Base-by-base conservation (phyloP, 1,284 basidiomycete genomes). In the Cronartium ribicola region DNA sequence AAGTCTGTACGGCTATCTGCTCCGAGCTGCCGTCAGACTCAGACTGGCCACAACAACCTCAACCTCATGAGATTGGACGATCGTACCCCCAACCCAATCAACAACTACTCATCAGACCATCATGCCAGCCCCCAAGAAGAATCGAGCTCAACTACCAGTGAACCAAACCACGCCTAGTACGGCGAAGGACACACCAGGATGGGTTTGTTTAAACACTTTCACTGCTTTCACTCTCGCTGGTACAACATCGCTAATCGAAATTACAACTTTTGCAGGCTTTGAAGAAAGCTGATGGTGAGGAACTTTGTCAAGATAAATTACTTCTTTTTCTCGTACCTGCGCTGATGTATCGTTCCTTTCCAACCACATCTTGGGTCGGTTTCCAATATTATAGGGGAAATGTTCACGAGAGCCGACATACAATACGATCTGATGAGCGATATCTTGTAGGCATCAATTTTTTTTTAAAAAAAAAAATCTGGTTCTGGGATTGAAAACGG, bases 351-450 rank as follows among this genome's bases (percentile, higher is more conserved):
- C n/a, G n/a, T n/a, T n/a, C n/a, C n/a, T n/a, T n/a, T n/a, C 14
- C 20, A 40, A 59, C 39, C n/a, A 37, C 20, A 41, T 11, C 20
- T 8, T n/a, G 22, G 29, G 37, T 14, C 41, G 43, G n/a, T 22
- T 17, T 62, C 40, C 5, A 69, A 40, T 44, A 6, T 20, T 17
- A 6, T 43, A 75, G 72, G 72, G 5, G 72, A 75, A 51, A 75
- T 75, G 72, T 75, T 75, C 40, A 75, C 66, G 29, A 39, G 72
- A 60, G 66, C 65, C 41, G 72, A 75, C 48, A 75, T 75, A 39
- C 72, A 75, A 67, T 75, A 67, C 37, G 72, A 75, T 37, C 72
- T 75, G 41, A 75, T 75, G 72, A 63, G 66, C 40, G 60, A 75
- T 66, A 75, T 75, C 66, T 75, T 75, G 72, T 75, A 51, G 43